Evolutionary conservation across 1,284 basidiomycete genomes (phyloP), one percentile per base, ranked within the genome.

Genomic region (Prillingera fragicola): DNA sequence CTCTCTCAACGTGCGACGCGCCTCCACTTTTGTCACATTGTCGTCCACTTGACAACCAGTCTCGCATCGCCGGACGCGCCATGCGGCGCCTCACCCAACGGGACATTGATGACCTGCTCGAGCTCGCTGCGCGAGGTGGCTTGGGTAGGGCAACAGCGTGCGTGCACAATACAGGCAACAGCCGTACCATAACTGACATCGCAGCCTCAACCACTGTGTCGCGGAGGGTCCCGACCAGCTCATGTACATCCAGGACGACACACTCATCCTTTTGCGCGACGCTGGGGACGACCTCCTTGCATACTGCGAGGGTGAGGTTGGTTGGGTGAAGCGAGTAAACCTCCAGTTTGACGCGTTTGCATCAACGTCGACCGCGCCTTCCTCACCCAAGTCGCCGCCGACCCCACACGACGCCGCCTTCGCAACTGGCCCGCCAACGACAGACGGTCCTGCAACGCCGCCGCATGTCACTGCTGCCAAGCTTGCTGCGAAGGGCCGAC

Each of bases 281-380:
- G 59, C 87, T 0, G 73, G 76, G 0, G 76, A 59, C n/a, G 39
- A 51, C 17, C 34, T 56, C 2, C 54, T 85, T 77, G 86, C 86
- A 0, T 84, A 84, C 57, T 95, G 91, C 64, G 90, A 95, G 72
- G 89, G 86, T 39, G 87, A 94, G 35, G 83, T 94, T 3, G 90
- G 90, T 13, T 79, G 82, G 32, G 91, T 94, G 65, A 74, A 77
- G 25, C 80, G 78, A 3, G 61, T 28, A 8, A 54, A 54, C 37
- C 22, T 44, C 4, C n/a, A n/a, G n/a, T n/a, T n/a, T n/a, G 53
- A 56, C 15, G 60, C 59, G n/a, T 21, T 54, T n/a, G 46, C 44
- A 1, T 63, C 60, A 4, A 41, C 39, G 8, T 52, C 57, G 1
- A 63, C 62, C 41, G 31, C 36, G 8, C 41, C 41, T 5, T 38